Percentiles rank a stretch among this genome's conserved stretches.
Conservation (phyloP, 2,329 filamentous ascomycete genomes). For the Penicillium sp. region DNA sequence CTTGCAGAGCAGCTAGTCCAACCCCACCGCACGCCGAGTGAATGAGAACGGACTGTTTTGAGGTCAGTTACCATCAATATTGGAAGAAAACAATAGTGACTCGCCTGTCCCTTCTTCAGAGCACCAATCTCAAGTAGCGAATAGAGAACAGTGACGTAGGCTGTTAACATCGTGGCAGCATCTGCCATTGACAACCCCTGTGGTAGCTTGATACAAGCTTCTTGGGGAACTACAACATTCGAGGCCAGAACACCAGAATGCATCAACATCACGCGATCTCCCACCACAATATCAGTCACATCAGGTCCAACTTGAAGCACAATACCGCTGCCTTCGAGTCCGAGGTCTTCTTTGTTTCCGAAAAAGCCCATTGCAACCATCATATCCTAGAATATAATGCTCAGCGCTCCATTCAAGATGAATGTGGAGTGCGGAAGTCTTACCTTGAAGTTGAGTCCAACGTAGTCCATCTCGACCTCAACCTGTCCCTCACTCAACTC, state of each 20-base stretch:
- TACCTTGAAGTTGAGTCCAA: conserved; percentile 14
- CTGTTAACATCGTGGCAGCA: conserved; percentile 12
- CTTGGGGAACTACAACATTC: not conserved
- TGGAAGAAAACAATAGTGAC: not conserved
- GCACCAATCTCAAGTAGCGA: conserved; percentile 17
- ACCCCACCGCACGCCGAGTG: conserved; percentile 19
- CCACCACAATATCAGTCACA: conserved; percentile 20
- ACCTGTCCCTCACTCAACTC: conserved; percentile 1
- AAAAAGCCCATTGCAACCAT: conserved; percentile 29
- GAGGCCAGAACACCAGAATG: conserved; percentile 8
- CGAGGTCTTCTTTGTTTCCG: conserved; percentile 16
- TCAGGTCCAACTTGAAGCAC: conserved; percentile 23
- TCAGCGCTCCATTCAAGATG: not conserved
- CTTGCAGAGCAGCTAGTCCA: conserved; percentile 17
- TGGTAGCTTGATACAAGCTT: conserved; percentile 8
- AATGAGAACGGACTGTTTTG: conserved; percentile 17
- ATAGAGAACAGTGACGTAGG: conserved; percentile 15
- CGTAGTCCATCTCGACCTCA: conserved; percentile 11
- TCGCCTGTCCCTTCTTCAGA: conserved; percentile 18
- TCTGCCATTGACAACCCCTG: conserved; percentile 11
- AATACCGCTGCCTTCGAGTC: conserved; percentile 28
- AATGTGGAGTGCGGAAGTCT: not conserved
- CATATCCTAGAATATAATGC: conserved; percentile 7
- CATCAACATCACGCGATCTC: conserved; percentile 25
- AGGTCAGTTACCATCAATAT: not conserved